A percentile compares a stretch with the other conserved stretches of the same genome.
These are phyloP conservation scores for Hypoxylon subgilvum DNA, from an alignment of 495 filamentous ascomycete genomes.

Conservation along the genomic window DNA sequence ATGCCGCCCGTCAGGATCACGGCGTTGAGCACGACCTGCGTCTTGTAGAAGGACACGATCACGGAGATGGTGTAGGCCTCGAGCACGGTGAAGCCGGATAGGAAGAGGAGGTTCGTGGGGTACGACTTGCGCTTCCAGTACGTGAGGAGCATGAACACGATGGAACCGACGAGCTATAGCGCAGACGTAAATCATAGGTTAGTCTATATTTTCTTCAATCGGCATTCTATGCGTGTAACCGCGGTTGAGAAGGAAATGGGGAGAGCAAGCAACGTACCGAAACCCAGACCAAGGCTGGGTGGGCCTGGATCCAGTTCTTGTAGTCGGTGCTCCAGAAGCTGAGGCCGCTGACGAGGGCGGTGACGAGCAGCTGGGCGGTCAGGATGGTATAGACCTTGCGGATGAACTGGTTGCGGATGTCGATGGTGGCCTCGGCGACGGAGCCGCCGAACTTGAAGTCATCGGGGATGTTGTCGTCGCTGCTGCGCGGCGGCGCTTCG, in stretches of 20 bases:
- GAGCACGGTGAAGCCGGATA: conserved; percentile 85
- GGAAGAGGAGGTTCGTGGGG: conserved; percentile 91
- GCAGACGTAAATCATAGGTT: conserved; percentile 6
- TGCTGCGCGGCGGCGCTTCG: conserved; percentile 65
- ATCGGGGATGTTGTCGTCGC: conserved; percentile 91
- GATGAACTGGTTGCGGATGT: conserved; percentile 97
- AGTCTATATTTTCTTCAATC: conserved; percentile 15
- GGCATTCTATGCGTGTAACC: conserved; percentile 27
- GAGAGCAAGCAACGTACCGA: conserved; percentile 54
- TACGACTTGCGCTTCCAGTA: conserved; percentile 99
- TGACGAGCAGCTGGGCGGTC: conserved; percentile 87
- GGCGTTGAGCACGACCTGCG: conserved; percentile 83
- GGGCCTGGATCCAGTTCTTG: conserved; percentile 83
- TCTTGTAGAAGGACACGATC: conserved; percentile 84
- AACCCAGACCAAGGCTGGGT: conserved; percentile 83
- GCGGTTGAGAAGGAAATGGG: conserved; percentile 16
- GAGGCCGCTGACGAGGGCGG: conserved; percentile 77
- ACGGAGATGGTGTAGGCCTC: conserved; percentile 95
- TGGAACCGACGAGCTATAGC: conserved; percentile 69
- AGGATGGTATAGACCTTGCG: conserved; percentile 71
- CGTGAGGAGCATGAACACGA: conserved; percentile 83
- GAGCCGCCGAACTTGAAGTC: conserved; percentile 98
- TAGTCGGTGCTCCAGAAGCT: conserved; percentile 83
- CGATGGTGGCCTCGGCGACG: conserved; percentile 89
- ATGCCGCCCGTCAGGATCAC: conserved; percentile 89